Conservation (phyloP, 2,329 filamentous ascomycete species). For the Aspergillus jensenii region DNA sequence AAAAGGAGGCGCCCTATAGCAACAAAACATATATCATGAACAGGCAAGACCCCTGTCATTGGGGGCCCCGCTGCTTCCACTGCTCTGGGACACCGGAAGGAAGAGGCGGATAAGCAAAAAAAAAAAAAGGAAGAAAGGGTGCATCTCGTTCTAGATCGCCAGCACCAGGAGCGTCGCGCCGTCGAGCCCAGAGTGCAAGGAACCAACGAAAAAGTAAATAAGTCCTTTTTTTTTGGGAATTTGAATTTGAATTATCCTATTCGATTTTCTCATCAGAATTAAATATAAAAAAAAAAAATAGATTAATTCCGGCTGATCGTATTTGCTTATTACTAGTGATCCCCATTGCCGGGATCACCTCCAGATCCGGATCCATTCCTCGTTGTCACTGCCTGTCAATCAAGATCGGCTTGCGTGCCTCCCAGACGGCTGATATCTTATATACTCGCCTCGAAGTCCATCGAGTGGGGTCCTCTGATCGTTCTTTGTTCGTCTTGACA, state of each 20-base stretch:
- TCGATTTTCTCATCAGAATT: slow-evolving; percentile 3
- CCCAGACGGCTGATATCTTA: slow-evolving; percentile 1
- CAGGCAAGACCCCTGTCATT: slow-evolving; percentile 21
- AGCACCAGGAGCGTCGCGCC: neutral
- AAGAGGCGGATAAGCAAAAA: slow-evolving; percentile 10
- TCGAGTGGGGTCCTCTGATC: slow-evolving; percentile 2
- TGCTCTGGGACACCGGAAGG: slow-evolving; percentile 23
- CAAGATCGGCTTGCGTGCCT: slow-evolving; percentile 1
- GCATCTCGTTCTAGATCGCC: slow-evolving; percentile 32
- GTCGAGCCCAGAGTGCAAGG: neutral
- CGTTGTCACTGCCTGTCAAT: slow-evolving; percentile 10
- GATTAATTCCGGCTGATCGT: slow-evolving; percentile 11
- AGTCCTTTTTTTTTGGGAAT: neutral
- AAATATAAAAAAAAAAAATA: slow-evolving; percentile 5
- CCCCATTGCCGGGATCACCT: slow-evolving; percentile 15
- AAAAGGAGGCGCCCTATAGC: slow-evolving; percentile 12
- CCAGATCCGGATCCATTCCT: slow-evolving; percentile 13
- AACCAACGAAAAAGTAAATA: slow-evolving; percentile 13
- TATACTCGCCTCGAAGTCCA: slow-evolving; percentile 10
- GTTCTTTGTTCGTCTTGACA: slow-evolving; percentile 3
- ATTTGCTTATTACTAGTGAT: slow-evolving; percentile 17
- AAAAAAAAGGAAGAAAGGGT: neutral
- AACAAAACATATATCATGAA: slow-evolving; percentile 8
- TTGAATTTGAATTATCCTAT: neutral
- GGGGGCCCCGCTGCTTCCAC: slow-evolving; percentile 26